phyloP scores from a whole-genome alignment of 495 filamentous ascomycete species.

The Cryomyces minteri region DNA sequence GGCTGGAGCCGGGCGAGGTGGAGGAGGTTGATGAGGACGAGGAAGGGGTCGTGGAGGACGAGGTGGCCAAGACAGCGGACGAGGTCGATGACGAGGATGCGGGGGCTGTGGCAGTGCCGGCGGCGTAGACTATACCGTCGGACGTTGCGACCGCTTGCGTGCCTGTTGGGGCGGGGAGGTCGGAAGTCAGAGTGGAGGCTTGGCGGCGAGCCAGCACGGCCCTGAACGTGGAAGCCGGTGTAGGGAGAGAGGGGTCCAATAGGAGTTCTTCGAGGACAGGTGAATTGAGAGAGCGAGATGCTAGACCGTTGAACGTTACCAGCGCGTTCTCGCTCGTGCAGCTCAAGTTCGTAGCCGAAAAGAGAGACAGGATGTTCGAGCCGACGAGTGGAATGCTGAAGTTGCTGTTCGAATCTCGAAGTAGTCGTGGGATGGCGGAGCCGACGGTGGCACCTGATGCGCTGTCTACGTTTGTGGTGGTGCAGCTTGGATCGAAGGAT shows the following conservation, averaged over 20 bases:
- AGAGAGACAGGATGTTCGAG: constrained; percentile 49
- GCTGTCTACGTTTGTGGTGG: constrained; percentile 36
- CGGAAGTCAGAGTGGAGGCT: not conserved
- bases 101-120: constrained; percentile 5
- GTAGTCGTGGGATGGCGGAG: constrained; percentile 51
- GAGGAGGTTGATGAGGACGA: constrained; percentile 3
- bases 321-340: constrained; percentile 74
- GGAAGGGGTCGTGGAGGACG: constrained; percentile 2
- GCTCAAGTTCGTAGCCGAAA: constrained; percentile 52
- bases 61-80: not conserved
- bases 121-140: constrained; percentile 12
- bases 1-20: constrained; percentile 20
- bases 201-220: not conserved
- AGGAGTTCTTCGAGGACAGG: constrained; percentile 7
- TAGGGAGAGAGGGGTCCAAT: not conserved
- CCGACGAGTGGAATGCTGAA: constrained; percentile 59
- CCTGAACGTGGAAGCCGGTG: not conserved
- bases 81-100: constrained; percentile 1
- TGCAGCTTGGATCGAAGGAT: constrained; percentile 45
- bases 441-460: constrained; percentile 62
- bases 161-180: not conserved
- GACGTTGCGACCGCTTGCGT: constrained; percentile 1
- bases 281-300: constrained; percentile 18
- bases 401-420: constrained; percentile 41
- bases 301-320: constrained; percentile 44